Evolutionary conservation across 1,284 basidiomycete species (phyloP).

Genomic region (Anthracocystis panici-leucophaei): DNA sequence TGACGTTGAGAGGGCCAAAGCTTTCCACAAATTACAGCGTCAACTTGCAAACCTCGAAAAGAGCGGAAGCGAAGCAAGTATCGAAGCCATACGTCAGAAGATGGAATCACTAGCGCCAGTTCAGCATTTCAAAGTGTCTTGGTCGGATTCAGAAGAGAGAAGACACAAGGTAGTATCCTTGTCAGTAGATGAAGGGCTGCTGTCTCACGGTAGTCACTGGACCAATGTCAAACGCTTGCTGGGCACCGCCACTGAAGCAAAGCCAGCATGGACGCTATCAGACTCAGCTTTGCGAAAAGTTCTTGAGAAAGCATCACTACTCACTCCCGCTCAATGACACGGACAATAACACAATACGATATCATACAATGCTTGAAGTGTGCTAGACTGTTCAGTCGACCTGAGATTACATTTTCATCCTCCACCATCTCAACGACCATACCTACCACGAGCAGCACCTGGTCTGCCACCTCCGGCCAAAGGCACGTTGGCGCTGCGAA

Average conservation of each 20-base stretch:
- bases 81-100: neutral
- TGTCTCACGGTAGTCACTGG: constrained; percentile 19
- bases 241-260: neutral
- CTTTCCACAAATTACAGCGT: constrained; percentile 5
- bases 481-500: constrained; percentile 51
- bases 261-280: constrained; percentile 14
- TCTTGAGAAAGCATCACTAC: constrained; percentile 15
- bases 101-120: constrained; percentile 21
- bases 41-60: constrained; percentile 4
- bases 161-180: constrained; percentile 10
- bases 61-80: neutral
- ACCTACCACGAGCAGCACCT: constrained; percentile 20
- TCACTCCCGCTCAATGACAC: constrained; percentile 1
- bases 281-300: constrained; percentile 16
- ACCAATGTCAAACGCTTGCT: constrained; percentile 16
- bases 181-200: constrained; percentile 15
- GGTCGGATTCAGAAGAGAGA: constrained; percentile 1
- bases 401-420: neutral
- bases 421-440: constrained; percentile 7
- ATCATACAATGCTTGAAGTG: neutral
- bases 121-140: constrained; percentile 22
- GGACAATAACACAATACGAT: neutral
- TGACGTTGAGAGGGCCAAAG: constrained; percentile 33
- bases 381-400: neutral
- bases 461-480: constrained; percentile 4